A percentile compares a stretch with the other conserved stretches of the same genome.
Conservation (phyloP, 2,329 filamentous ascomycete species). For the Fusarium sp. region DNA sequence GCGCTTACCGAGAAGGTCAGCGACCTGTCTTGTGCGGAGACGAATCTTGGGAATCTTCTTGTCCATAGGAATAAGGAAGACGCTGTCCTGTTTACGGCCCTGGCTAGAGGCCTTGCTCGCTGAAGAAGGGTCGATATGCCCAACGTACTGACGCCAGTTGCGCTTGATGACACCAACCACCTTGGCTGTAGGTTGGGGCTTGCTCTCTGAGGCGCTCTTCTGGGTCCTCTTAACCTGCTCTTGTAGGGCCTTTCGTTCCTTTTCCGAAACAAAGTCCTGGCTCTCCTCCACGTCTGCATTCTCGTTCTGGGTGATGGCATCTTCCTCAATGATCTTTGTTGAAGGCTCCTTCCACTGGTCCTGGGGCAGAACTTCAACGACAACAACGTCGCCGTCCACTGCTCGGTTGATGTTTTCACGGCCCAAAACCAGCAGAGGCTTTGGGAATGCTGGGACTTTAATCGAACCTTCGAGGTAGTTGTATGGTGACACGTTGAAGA, state of each 20-base stretch:
- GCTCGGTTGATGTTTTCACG: slow-evolving; percentile 97
- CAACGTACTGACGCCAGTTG: slow-evolving; percentile 98
- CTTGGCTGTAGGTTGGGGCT: slow-evolving; percentile 89
- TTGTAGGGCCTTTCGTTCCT: slow-evolving; percentile 87
- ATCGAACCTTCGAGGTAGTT: slow-evolving; percentile 97
- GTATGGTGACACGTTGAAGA: slow-evolving; percentile 96
- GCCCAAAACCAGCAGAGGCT: slow-evolving; percentile 88
- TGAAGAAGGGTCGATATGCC: slow-evolving; percentile 91
- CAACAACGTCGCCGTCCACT: slow-evolving; percentile 91
- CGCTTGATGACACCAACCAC: slow-evolving; percentile 94
- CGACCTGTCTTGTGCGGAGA: slow-evolving; percentile 90
- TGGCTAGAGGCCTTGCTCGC: slow-evolving; percentile 81
- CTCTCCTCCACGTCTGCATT: slow-evolving; percentile 88
- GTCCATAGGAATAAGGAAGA: slow-evolving; percentile 98
- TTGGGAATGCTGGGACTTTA: slow-evolving; percentile 90
- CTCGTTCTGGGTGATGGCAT: slow-evolving; percentile 91
- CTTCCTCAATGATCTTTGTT: slow-evolving; percentile 95
- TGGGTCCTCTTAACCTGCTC: slow-evolving; percentile 93
- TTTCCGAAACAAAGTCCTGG: slow-evolving; percentile 85
- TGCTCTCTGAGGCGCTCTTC: slow-evolving; percentile 80
- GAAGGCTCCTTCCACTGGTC: slow-evolving; percentile 98
- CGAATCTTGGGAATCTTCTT: slow-evolving; percentile 97
- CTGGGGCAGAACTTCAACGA: slow-evolving; percentile 92
- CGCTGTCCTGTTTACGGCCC: slow-evolving; percentile 88
- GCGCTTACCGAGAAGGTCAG: slow-evolving; percentile 90